phyloP scores from a whole-genome alignment of 2,329 filamentous ascomycete species.

The Fusarium sp. region DNA sequence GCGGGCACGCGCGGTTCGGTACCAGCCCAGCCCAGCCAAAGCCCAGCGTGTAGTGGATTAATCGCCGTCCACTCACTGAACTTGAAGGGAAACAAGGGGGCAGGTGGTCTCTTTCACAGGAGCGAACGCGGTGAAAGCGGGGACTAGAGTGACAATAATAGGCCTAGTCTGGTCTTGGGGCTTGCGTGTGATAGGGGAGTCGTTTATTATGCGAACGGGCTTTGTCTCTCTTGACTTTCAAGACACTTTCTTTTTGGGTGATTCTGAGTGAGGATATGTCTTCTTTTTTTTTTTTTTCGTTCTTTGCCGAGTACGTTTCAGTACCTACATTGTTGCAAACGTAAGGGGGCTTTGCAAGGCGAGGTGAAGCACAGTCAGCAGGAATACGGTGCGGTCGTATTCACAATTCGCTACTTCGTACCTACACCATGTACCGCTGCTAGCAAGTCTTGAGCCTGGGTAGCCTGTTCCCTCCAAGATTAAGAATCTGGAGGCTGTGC shows the following conservation, averaged over 20 bases:
- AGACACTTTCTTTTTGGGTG: neutral
- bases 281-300: neutral
- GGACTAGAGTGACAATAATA: slow-evolving; percentile 28
- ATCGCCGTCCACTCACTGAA: slow-evolving; percentile 1
- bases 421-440: slow-evolving; percentile 30
- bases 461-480: slow-evolving; percentile 12
- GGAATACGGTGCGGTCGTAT: slow-evolving; percentile 6
- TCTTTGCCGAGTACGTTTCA: neutral
- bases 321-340: neutral
- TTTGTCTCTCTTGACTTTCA: slow-evolving; percentile 1
- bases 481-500: slow-evolving; percentile 41
- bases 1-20: slow-evolving; percentile 18
- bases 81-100: slow-evolving; percentile 22
- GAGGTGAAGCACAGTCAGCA: neutral
- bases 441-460: slow-evolving; percentile 33
- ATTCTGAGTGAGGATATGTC: neutral
- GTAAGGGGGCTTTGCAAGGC: neutral
- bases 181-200: slow-evolving; percentile 35
- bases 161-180: slow-evolving; percentile 38
- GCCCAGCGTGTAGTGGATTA: neutral
- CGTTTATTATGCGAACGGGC: slow-evolving; percentile 5
- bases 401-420: slow-evolving; percentile 15
- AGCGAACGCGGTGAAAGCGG: slow-evolving; percentile 35
- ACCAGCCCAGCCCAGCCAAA: slow-evolving; percentile 1
- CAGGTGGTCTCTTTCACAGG: slow-evolving; percentile 10